Conservation (phyloP, 352 stramenopile genomes). For the Phytophthora palmivora region DNA sequence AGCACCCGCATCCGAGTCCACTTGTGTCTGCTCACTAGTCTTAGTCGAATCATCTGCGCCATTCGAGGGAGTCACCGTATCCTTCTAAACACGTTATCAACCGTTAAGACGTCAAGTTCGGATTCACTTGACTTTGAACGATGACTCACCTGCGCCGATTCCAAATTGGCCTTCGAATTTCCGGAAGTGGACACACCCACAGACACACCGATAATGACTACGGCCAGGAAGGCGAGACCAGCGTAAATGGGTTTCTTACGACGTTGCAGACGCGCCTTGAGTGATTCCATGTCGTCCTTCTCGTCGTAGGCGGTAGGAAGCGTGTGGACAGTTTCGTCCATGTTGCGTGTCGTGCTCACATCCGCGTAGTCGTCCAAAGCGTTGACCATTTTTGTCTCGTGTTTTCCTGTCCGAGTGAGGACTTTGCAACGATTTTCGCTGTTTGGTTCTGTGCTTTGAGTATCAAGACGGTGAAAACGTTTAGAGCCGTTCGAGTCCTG, state of each 20-base stretch:
- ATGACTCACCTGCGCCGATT: slow-evolving; percentile 47
- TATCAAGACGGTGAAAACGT: slow-evolving; percentile 29
- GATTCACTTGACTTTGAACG: neutral
- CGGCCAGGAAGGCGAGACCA: slow-evolving; percentile 56
- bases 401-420: slow-evolving; percentile 22
- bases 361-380: slow-evolving; percentile 43
- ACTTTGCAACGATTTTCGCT: slow-evolving; percentile 8
- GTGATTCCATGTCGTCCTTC: slow-evolving; percentile 59
- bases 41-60: slow-evolving; percentile 7
- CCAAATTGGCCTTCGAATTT: slow-evolving; percentile 33
- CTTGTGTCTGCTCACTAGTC: slow-evolving; percentile 10
- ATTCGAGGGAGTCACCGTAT: slow-evolving; percentile 23
- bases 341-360: slow-evolving; percentile 50
- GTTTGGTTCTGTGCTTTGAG: slow-evolving; percentile 13
- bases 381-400: slow-evolving; percentile 31
- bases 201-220: slow-evolving; percentile 59
- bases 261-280: slow-evolving; percentile 49
- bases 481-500: slow-evolving; percentile 19
- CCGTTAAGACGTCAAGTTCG: neutral
- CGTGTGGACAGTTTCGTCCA: slow-evolving; percentile 28
- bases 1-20: slow-evolving; percentile 21
- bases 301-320: slow-evolving; percentile 50
- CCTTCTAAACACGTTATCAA: slow-evolving; percentile 9
- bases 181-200: slow-evolving; percentile 33
- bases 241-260: slow-evolving; percentile 77